These are phyloP conservation scores for Skeletonema marinoi DNA, from an alignment of 108 stramenopile species.

Conservation along the genomic window DNA sequence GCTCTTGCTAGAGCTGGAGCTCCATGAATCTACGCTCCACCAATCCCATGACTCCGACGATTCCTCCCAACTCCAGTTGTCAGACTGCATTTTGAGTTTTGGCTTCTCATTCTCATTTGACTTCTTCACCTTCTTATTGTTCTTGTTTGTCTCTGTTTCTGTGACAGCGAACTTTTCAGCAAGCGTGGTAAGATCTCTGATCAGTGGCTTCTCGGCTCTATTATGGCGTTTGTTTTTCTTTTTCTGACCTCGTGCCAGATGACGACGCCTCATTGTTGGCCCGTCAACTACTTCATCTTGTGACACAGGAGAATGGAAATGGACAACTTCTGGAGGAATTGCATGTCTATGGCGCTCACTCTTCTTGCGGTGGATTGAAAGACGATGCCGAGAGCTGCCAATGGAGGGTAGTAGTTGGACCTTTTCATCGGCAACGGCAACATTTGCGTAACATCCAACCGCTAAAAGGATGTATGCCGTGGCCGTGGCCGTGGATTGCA, in stretches of 20 bases:
- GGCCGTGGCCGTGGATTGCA: neutral
- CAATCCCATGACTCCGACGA: constrained; percentile 2
- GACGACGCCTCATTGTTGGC: neutral
- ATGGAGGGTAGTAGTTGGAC: neutral
- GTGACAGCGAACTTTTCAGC: neutral
- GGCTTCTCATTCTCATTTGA: neutral
- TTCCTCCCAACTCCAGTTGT: neutral
- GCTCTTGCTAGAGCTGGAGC: neutral
- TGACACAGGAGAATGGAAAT: neutral
- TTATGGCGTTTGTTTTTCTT: neutral
- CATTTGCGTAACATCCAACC: neutral
- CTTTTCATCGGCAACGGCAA: neutral
- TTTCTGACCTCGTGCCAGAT: neutral
- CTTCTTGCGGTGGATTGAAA: neutral
- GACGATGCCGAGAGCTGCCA: neutral
- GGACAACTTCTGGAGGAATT: neutral
- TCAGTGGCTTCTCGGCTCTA: neutral
- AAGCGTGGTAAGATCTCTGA: neutral
- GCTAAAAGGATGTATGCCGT: neutral
- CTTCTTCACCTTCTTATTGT: neutral
- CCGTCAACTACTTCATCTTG: neutral
- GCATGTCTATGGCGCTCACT: neutral
- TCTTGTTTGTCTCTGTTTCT: neutral
- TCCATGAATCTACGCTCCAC: neutral
- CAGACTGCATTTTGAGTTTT: neutral